phyloP scores from a whole-genome alignment of 345 rosid genomes.

The Boechera stricta region DNA sequence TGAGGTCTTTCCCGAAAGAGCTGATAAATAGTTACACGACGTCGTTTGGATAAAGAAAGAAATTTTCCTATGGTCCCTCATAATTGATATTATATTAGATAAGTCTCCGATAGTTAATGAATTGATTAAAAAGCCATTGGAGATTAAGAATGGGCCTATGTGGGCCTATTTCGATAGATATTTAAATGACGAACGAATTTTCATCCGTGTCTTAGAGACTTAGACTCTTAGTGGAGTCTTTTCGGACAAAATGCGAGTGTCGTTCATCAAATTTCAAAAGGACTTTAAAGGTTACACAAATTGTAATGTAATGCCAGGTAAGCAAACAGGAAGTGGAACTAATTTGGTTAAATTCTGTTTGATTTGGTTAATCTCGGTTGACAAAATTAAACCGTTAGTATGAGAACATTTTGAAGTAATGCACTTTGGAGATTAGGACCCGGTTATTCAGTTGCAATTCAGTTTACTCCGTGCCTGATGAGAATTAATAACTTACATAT shows the following conservation, averaged over 20 bases:
- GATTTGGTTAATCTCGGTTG: background rate
- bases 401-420: constrained; percentile 2
- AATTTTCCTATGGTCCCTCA: background rate
- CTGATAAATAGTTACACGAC: background rate
- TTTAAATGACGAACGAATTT: background rate
- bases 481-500: too few relatives aligned
- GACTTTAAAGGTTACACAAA: background rate
- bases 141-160: background rate
- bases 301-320: too few relatives aligned
- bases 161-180: background rate
- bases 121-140: background rate
- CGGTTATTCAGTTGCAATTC: background rate
- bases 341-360: too few relatives aligned
- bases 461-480: too few relatives aligned
- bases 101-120: background rate
- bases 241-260: constrained; percentile 15
- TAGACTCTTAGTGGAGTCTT: background rate
- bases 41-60: background rate
- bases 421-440: background rate
- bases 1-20: background rate
- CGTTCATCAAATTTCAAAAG: background rate
- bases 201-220: background rate
- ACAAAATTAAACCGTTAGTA: background rate
- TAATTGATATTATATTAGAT: background rate
- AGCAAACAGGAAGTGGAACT: too few relatives aligned